phyloP scores from a whole-genome alignment of 2,329 filamentous ascomycete genomes.

The Hypoxylon sp. region DNA sequence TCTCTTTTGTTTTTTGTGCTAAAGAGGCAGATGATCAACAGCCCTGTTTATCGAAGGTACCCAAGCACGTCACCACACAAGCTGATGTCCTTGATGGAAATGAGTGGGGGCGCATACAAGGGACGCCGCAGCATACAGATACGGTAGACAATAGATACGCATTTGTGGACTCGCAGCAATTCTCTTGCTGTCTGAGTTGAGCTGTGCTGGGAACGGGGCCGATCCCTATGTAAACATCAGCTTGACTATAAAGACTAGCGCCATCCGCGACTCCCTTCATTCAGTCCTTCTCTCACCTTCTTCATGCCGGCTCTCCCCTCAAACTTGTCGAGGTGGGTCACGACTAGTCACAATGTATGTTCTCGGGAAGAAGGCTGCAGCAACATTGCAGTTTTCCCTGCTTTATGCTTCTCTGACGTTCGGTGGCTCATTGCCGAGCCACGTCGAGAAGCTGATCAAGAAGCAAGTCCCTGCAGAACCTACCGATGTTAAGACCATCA shows the following conservation, averaged over 20 bases:
- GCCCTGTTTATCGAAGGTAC: slow-evolving; percentile 4
- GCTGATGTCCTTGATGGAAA: slow-evolving; percentile 20
- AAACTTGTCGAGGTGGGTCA: slow-evolving; percentile 8
- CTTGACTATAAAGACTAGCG: slow-evolving; percentile 21
- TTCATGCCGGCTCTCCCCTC: slow-evolving; percentile 4
- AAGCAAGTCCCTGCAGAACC: slow-evolving; percentile 58
- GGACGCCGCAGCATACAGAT: not conserved
- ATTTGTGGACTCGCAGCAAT: slow-evolving; percentile 18
- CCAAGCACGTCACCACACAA: slow-evolving; percentile 27
- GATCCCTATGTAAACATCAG: slow-evolving; percentile 30
- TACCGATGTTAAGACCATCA: slow-evolving; percentile 61
- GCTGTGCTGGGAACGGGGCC: slow-evolving; percentile 20
- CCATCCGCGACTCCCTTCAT: slow-evolving; percentile 1
- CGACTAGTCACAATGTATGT: slow-evolving; percentile 30
- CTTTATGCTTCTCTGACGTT: slow-evolving; percentile 33
- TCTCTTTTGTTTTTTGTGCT: slow-evolving; percentile 8
- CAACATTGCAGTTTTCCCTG: slow-evolving; percentile 41
- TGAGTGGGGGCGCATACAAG: slow-evolving; percentile 25
- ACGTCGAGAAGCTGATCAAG: slow-evolving; percentile 49
- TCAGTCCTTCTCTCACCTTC: not conserved
- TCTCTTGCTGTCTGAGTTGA: slow-evolving; percentile 11
- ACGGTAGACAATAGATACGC: slow-evolving; percentile 1
- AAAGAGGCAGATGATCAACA: slow-evolving; percentile 33
- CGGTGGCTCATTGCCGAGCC: slow-evolving; percentile 43
- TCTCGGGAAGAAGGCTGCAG: slow-evolving; percentile 25